A percentile compares a stretch with the other conserved stretches of the same genome.
phyloP scores from a whole-genome alignment of 1,139 yeast species.

The Starmera stellimalicola region DNA sequence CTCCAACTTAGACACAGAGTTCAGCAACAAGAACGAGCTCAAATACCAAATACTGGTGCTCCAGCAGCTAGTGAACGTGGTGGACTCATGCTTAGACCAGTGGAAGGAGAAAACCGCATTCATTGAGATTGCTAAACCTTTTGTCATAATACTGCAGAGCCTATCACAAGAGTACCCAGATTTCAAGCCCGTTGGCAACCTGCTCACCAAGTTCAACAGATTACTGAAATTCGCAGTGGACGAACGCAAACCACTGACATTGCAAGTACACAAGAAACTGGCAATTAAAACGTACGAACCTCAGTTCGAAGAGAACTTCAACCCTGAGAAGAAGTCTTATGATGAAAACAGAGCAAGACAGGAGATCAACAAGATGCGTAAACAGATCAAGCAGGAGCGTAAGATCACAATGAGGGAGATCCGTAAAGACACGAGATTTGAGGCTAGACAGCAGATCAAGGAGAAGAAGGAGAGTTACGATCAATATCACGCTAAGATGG shows the following conservation, averaged over 20 bases:
- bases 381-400: conserved; percentile 83
- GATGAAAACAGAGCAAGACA: conserved; percentile 76
- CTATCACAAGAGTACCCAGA: conserved; percentile 15
- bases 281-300: conserved; percentile 85
- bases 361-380: conserved; percentile 74
- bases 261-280: conserved; percentile 81
- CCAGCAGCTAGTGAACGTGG: conserved; percentile 19
- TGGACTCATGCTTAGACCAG: conserved; percentile 21
- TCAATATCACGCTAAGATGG: conserved; percentile 85
- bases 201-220: conserved; percentile 36
- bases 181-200: conserved; percentile 16
- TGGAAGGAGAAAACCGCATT: conserved; percentile 66
- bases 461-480: conserved; percentile 69
- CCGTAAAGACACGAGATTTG: conserved; percentile 80
- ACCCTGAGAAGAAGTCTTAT: conserved; percentile 89
- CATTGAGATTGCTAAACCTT: conserved; percentile 34
- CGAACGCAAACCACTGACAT: conserved; percentile 62
- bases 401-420: conserved; percentile 83
- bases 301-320: conserved; percentile 89
- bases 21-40: conserved; percentile 20
- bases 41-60: conserved; percentile 21
- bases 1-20: conserved; percentile 15
- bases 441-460: conserved; percentile 74
- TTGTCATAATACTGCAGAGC: conserved; percentile 17
- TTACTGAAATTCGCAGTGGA: conserved; percentile 38